Conservation (phyloP, 1,284 basidiomycete species). For the Coniferiporia weirii region DNA sequence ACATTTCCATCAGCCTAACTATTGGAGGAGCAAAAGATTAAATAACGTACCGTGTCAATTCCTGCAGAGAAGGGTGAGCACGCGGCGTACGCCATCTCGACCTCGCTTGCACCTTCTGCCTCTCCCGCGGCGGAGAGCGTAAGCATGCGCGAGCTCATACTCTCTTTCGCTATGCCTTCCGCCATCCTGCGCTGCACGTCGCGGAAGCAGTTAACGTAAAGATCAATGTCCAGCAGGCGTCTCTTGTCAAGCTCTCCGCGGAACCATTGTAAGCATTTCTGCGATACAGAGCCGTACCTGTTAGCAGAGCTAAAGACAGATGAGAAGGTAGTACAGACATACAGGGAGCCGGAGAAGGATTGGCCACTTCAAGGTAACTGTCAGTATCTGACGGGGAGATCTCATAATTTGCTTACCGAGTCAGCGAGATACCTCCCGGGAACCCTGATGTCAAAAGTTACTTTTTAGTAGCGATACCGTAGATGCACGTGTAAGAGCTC, state of each 20-base stretch:
- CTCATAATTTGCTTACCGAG: not conserved
- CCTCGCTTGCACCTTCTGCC: slow-evolving; percentile 14
- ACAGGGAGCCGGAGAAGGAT: slow-evolving; percentile 4
- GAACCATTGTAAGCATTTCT: slow-evolving; percentile 22
- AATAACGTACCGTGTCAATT: slow-evolving; percentile 21
- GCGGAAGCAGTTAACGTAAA: slow-evolving; percentile 15
- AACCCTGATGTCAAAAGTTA: not conserved
- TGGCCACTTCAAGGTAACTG: not conserved
- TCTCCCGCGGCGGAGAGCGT: not conserved
- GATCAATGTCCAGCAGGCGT: slow-evolving; percentile 2
- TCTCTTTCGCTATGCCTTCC: slow-evolving; percentile 17
- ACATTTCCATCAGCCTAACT: not conserved
- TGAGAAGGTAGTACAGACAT: not conserved
- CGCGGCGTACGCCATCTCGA: slow-evolving; percentile 21
- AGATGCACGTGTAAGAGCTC: not conserved
- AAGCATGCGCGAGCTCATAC: slow-evolving; percentile 17
- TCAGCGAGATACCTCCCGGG: not conserved
- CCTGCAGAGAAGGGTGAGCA: slow-evolving; percentile 21
- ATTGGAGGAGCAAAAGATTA: not conserved
- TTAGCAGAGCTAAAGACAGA: not conserved
- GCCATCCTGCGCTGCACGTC: slow-evolving; percentile 13
- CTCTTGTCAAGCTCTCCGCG: slow-evolving; percentile 15
- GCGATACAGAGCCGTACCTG: not conserved
- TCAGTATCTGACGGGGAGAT: not conserved
- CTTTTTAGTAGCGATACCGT: not conserved